Base-by-base conservation (phyloP, 2,329 filamentous ascomycete species). In the Lithohypha guttulata region DNA sequence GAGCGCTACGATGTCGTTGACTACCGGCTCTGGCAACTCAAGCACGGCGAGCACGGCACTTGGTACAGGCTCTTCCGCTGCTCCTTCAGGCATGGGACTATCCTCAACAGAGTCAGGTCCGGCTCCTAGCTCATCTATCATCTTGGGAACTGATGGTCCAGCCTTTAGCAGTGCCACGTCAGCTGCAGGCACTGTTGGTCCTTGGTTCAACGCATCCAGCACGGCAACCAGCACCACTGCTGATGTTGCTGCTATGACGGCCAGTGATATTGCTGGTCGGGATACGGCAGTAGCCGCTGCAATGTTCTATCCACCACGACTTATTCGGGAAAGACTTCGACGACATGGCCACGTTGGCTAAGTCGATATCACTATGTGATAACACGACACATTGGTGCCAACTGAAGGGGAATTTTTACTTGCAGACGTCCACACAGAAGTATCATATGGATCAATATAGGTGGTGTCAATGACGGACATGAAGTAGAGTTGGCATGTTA, bases 151-250 rank as follows among this genome's bases (percentile, higher is more conserved):
- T 14, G 6, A 26, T 11, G 33, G 20, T 3, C 13, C 33, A 25
- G 7, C 20, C 3, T 26, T 36, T 4, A 36, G 33, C 33, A 36
- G 33, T 26, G 33, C 33, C 14, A 36, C 33, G 14, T 25, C 21
- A 9, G 33, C 33, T n/a, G 33, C 33, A 10, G 33, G 33, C 15
- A 25, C 23, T 36, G 21, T 36, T 8, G 14, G 9, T 9, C 33
- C 33, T 14, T 36, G 33, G 33, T 26, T 25, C 21, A 36, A 36
- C 11, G 13, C 7, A 14, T 11, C 20, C n/a, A 15, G 17, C 7
- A 15, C 21, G 15, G 22, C 21, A 33, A 18, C 7, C 6, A 29
- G 11, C 5, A 14, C 5, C n/a, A 29, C 27, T 6, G 27, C 27
- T 6, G n/a, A 13, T 13, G n/a, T 29, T 6, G 6, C 17, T 6